These are phyloP conservation scores for Zygoascus biomembranicola DNA, from an alignment of 805 yeast species.

Conservation along the genomic window DNA sequence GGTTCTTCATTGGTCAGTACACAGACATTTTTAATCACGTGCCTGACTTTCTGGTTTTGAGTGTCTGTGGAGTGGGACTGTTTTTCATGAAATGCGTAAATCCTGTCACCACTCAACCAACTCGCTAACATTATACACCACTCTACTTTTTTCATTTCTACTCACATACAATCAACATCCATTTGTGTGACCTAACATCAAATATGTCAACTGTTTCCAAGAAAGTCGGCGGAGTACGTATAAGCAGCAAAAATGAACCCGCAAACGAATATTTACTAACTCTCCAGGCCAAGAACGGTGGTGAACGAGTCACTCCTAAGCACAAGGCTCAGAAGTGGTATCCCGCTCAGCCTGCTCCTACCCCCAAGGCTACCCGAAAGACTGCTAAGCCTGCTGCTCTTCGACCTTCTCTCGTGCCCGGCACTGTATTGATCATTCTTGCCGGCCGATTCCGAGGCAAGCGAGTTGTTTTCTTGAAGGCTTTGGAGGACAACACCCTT, in stretches of 20 bases:
- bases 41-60: too few species aligned
- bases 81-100: background rate
- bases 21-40: too few species aligned
- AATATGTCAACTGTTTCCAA: conserved; percentile 28
- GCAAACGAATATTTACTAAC: background rate
- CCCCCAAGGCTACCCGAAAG: conserved; percentile 85
- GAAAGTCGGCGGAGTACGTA: conserved; percentile 28
- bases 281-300: conserved; percentile 30
- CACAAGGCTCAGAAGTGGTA: conserved; percentile 64
- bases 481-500: conserved; percentile 95
- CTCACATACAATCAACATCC: background rate
- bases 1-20: too few species aligned
- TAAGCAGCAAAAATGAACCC: background rate
- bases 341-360: conserved; percentile 79
- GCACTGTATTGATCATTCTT: conserved; percentile 92
- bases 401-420: conserved; percentile 94
- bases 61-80: background rate
- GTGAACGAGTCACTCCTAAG: conserved; percentile 27
- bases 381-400: conserved; percentile 86
- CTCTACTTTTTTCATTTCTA: background rate
- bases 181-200: conserved; percentile 2
- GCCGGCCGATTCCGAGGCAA: conserved; percentile 99
- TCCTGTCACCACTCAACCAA: conserved; percentile 1
- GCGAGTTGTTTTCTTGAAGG: conserved; percentile 97
- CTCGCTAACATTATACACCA: background rate